Conservation (phyloP, 768 basidiomycete species). For the Tylopilus intermedius region DNA sequence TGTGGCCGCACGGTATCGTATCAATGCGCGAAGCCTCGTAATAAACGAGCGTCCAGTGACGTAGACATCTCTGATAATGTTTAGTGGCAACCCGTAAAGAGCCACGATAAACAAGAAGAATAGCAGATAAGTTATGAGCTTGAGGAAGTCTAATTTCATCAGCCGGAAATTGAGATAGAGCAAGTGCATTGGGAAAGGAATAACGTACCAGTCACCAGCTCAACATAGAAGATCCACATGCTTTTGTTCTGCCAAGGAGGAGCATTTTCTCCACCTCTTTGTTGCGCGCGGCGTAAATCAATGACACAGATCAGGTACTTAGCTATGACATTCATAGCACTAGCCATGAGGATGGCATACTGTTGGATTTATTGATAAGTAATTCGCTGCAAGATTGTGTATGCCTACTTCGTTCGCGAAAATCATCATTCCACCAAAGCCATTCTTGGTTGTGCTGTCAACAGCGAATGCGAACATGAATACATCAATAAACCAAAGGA, state of each 20-base stretch:
- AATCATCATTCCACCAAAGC: conserved; percentile 87
- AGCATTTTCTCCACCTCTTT: conserved; percentile 75
- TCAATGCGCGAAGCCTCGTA: conserved; percentile 77
- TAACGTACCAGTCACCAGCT: conserved; percentile 76
- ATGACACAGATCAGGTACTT: conserved; percentile 80
- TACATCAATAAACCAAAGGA: conserved; percentile 73
- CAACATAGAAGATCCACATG: conserved; percentile 95
- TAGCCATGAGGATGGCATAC: conserved; percentile 88
- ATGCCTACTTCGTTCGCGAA: conserved; percentile 85
- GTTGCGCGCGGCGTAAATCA: conserved; percentile 75
- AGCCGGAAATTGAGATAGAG: conserved; percentile 6
- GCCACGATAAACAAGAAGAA: conserved; percentile 95
- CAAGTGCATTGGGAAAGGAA: background rate
- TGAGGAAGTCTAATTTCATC: conserved; percentile 74
- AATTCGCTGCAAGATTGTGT: background rate
- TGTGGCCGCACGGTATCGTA: conserved; percentile 91
- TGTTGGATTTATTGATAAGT: conserved; percentile 31
- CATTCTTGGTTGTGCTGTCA: conserved; percentile 72
- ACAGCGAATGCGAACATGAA: conserved; percentile 75
- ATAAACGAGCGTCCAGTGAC: conserved; percentile 92
- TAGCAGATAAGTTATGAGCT: conserved; percentile 83
- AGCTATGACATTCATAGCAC: conserved; percentile 66
- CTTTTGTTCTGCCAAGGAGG: conserved; percentile 97
- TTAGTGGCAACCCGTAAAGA: conserved; percentile 90
- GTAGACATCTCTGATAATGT: conserved; percentile 96